phyloP scores from a whole-genome alignment of 1,284 basidiomycete genomes.

The Ceratobasidium sp. region DNA sequence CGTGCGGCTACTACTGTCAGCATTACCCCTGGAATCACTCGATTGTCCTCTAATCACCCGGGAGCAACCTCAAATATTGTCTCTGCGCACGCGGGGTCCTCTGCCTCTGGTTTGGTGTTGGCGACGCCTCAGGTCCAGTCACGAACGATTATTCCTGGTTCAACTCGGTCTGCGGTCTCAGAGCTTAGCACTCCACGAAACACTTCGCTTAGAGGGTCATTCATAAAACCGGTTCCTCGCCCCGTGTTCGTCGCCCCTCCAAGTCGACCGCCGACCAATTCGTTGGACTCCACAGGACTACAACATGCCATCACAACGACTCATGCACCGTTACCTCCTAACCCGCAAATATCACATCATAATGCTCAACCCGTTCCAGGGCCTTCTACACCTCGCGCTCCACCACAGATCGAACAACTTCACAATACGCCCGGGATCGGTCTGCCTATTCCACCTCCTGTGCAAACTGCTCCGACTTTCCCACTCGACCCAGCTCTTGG shows the following conservation, averaged over 20 bases:
- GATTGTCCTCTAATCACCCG: not conserved
- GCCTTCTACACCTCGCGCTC: not conserved
- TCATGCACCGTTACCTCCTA: not conserved
- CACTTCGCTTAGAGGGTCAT: not conserved
- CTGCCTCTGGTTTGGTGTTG: not conserved
- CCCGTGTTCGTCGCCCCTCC: slow-evolving; percentile 5
- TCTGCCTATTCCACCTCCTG: not conserved
- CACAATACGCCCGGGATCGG: not conserved
- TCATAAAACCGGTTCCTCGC: slow-evolving; percentile 3
- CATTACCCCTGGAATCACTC: slow-evolving; percentile 22
- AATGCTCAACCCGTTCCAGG: not conserved
- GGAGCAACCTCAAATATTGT: not conserved
- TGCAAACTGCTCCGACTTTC: not conserved
- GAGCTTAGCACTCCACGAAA: not conserved
- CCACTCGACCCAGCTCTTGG: slow-evolving; percentile 16
- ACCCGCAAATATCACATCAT: not conserved
- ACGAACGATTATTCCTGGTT: not conserved
- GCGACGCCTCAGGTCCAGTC: not conserved
- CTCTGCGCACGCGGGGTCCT: not conserved
- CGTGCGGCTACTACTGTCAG: not conserved
- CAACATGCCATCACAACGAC: not conserved
- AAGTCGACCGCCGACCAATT: not conserved
- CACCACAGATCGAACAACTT: not conserved
- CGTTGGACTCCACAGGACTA: not conserved
- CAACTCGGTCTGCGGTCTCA: not conserved